phyloP scores from a whole-genome alignment of 371 early-diverging fungal species.

The Apophysomyces ossiformis region DNA sequence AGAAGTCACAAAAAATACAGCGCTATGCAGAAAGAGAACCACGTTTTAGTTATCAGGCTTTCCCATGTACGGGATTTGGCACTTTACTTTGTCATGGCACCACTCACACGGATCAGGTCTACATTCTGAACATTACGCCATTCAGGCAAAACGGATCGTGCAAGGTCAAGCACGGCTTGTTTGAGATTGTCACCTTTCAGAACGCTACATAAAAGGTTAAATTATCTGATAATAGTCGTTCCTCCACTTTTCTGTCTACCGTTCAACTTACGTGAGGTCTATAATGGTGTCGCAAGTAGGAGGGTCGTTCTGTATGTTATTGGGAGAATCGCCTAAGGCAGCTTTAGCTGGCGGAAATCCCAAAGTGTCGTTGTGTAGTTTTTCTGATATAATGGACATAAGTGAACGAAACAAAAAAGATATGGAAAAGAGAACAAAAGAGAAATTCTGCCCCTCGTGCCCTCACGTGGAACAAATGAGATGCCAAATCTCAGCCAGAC shows the following conservation, averaged over 20 bases:
- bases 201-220: conserved; percentile 7
- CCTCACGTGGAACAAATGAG: too few relatives aligned
- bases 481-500: too few relatives aligned
- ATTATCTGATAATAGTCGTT: not conserved
- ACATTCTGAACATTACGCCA: conserved; percentile 17
- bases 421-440: too few relatives aligned
- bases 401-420: too few relatives aligned
- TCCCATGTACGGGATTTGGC: conserved; percentile 20
- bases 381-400: too few relatives aligned
- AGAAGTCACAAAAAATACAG: conserved; percentile 74
- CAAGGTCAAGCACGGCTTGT: conserved; percentile 10
- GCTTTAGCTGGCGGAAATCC: too few relatives aligned
- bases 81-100: conserved; percentile 32
- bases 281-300: conserved; percentile 22
- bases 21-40: conserved; percentile 28
- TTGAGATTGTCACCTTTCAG: conserved; percentile 20
- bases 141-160: conserved; percentile 22
- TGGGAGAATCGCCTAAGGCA: too few relatives aligned
- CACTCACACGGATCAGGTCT: conserved; percentile 22
- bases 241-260: not conserved
- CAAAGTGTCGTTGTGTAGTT: too few relatives aligned
- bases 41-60: conserved; percentile 18
- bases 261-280: conserved; percentile 19
- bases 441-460: too few relatives aligned
- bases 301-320: conserved; percentile 9